phyloP scores from a whole-genome alignment of 306 rosid species.

The Dryas alaskensis region DNA sequence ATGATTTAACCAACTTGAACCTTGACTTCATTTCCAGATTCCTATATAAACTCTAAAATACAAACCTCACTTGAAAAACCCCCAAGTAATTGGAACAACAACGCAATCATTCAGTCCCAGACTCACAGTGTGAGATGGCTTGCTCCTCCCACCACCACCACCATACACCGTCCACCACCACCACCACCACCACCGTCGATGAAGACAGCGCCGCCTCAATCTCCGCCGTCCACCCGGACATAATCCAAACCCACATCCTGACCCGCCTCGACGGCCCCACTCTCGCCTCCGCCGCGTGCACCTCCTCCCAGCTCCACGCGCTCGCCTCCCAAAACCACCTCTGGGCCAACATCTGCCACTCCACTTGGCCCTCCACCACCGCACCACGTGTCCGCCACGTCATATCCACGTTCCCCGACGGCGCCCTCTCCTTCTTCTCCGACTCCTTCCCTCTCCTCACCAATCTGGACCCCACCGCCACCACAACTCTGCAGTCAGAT shows the following conservation, averaged over 20 bases:
- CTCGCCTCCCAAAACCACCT: conserved; percentile 42
- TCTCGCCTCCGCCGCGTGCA: conserved; percentile 50
- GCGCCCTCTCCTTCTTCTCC: conserved; percentile 62
- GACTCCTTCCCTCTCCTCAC: conserved; percentile 42
- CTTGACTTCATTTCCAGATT: not conserved
- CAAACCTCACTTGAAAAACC: not conserved
- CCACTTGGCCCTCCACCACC: conserved; percentile 73
- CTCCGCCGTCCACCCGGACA: conserved; percentile 53
- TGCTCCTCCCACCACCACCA: not conserved
- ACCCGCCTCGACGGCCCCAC: conserved; percentile 69
- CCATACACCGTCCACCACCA: not conserved
- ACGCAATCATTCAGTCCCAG: not conserved
- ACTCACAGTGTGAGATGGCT: not conserved
- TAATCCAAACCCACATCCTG: conserved; percentile 60
- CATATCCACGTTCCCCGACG: conserved; percentile 50
- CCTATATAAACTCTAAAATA: conserved; percentile 9
- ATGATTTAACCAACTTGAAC: not conserved
- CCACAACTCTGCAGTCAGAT: not conserved
- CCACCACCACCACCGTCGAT: conserved; percentile 16
- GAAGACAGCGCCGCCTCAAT: conserved; percentile 29
- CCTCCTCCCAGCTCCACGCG: conserved; percentile 47
- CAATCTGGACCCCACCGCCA: not conserved
- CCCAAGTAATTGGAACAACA: not conserved
- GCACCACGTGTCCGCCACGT: conserved; percentile 42
- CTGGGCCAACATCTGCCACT: conserved; percentile 54